Conservation (phyloP, 345 rosid species). For the Pugionium cornutum region DNA sequence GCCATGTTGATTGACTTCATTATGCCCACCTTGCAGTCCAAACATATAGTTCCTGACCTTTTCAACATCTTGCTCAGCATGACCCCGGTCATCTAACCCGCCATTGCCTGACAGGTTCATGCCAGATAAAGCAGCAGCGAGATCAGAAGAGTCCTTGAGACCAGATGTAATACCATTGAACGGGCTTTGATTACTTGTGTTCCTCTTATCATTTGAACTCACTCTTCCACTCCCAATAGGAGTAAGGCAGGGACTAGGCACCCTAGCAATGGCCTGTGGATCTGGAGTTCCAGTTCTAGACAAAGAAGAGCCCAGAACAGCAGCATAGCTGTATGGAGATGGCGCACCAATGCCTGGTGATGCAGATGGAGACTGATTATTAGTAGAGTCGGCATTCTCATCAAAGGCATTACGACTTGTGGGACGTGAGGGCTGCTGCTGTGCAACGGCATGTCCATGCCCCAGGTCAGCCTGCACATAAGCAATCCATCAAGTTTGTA, state of each 20-base stretch:
- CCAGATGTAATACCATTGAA: slow-evolving; percentile 55
- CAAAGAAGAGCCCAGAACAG: too few species aligned
- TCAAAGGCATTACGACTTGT: slow-evolving; percentile 24
- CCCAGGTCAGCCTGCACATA: slow-evolving; percentile 66
- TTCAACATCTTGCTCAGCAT: slow-evolving; percentile 37
- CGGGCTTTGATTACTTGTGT: slow-evolving; percentile 44
- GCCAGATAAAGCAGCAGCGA: slow-evolving; percentile 33
- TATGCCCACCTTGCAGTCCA: too few species aligned
- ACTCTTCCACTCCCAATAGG: too few species aligned
- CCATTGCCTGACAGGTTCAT: too few species aligned
- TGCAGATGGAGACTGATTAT: slow-evolving; percentile 32
- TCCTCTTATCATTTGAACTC: too few species aligned
- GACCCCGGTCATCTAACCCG: slow-evolving; percentile 48
- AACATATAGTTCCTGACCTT: too few species aligned
- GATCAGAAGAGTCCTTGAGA: slow-evolving; percentile 52
- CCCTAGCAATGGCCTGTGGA: too few species aligned
- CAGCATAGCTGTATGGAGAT: too few species aligned
- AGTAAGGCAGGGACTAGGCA: too few species aligned
- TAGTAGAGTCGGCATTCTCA: slow-evolving; percentile 55
- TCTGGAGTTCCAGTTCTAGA: too few species aligned
- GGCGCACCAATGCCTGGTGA: too few species aligned
- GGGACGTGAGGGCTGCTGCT: slow-evolving; percentile 55
- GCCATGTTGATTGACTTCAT: slow-evolving; percentile 47
- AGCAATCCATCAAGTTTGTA: neutral
- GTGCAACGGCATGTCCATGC: slow-evolving; percentile 17